Conservation (phyloP, 2,329 filamentous ascomycete species). For the Pyrenochaeta sp. region DNA sequence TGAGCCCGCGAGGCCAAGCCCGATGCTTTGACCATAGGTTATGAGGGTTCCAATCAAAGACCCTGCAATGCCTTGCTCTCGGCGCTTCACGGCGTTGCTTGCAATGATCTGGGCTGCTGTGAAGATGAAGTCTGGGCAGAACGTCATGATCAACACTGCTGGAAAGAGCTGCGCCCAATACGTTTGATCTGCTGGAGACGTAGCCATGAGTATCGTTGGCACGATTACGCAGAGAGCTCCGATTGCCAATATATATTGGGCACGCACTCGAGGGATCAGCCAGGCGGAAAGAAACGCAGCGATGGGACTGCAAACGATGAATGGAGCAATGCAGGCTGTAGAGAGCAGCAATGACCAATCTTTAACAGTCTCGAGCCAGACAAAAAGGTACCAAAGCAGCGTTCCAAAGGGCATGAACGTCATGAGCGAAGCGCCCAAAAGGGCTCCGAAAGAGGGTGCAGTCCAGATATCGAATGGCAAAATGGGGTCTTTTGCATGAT, state of each 20-base stretch:
- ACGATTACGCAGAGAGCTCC: constrained; percentile 13
- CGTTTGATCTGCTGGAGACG: constrained; percentile 8
- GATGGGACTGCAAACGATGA: constrained; percentile 50
- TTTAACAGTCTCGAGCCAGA: constrained; percentile 57
- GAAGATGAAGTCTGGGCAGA: constrained; percentile 62
- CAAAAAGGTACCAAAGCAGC: constrained; percentile 59
- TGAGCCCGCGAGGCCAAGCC: constrained; percentile 56
- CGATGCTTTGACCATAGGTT: constrained; percentile 54
- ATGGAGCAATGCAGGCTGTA: constrained; percentile 53
- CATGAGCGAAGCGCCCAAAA: constrained; percentile 56
- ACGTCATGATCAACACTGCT: constrained; percentile 39
- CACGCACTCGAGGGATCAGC: constrained; percentile 15
- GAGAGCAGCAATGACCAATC: constrained; percentile 53
- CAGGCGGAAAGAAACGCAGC: constrained; percentile 41
- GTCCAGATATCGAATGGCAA: constrained; percentile 58
- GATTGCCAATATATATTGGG: constrained; percentile 11
- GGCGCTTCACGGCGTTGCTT: constrained; percentile 59
- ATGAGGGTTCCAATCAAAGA: constrained; percentile 59
- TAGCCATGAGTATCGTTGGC: constrained; percentile 5
- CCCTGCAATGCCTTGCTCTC: constrained; percentile 62
- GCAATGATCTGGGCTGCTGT: constrained; percentile 61
- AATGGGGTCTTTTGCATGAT: constrained; percentile 52
- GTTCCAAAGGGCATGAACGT: constrained; percentile 60
- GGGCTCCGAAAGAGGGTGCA: constrained; percentile 54
- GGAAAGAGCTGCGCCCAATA: constrained; percentile 21